These are phyloP conservation scores for Boletus vinaceobasis DNA, from an alignment of 768 basidiomycete genomes.

Conservation along the genomic window DNA sequence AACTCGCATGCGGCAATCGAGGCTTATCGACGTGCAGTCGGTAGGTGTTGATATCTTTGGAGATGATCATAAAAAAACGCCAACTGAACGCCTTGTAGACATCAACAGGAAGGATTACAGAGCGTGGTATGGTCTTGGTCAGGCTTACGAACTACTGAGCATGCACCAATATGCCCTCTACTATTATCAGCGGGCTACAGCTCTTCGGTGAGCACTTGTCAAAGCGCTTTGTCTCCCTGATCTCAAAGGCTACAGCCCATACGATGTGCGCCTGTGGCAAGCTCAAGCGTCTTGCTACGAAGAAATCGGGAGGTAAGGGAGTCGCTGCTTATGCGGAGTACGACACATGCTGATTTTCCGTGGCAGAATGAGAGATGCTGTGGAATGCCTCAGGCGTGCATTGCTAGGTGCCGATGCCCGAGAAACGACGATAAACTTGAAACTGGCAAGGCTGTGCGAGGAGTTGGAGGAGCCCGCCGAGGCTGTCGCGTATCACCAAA, in stretches of 20 bases:
- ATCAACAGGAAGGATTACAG: constrained; percentile 96
- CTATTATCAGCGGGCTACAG: constrained; percentile 95
- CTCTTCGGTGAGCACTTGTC: constrained; percentile 59
- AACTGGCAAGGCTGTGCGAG: constrained; percentile 69
- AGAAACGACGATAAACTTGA: constrained; percentile 69
- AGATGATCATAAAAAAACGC: not conserved
- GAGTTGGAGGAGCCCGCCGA: constrained; percentile 62
- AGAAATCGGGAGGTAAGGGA: constrained; percentile 73
- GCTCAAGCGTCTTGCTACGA: constrained; percentile 93
- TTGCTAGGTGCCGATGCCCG: constrained; percentile 76
- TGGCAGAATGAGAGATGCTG: constrained; percentile 77
- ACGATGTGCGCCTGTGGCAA: constrained; percentile 95
- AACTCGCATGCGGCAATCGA: constrained; percentile 99
- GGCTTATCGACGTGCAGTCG: constrained; percentile 92
- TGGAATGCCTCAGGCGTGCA: constrained; percentile 89
- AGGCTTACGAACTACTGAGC: constrained; percentile 93
- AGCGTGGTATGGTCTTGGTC: constrained; percentile 98
- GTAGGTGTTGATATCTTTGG: constrained; percentile 44
- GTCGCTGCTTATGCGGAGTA: not conserved
- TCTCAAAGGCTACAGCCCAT: constrained; percentile 56
- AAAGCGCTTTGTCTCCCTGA: not conserved
- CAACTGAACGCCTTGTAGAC: constrained; percentile 48
- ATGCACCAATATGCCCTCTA: constrained; percentile 97
- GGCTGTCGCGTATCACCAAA: constrained; percentile 77
- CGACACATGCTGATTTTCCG: constrained; percentile 4